phyloP scores from a whole-genome alignment of 2,329 filamentous ascomycete species.

The Hypoxylon sp. region DNA sequence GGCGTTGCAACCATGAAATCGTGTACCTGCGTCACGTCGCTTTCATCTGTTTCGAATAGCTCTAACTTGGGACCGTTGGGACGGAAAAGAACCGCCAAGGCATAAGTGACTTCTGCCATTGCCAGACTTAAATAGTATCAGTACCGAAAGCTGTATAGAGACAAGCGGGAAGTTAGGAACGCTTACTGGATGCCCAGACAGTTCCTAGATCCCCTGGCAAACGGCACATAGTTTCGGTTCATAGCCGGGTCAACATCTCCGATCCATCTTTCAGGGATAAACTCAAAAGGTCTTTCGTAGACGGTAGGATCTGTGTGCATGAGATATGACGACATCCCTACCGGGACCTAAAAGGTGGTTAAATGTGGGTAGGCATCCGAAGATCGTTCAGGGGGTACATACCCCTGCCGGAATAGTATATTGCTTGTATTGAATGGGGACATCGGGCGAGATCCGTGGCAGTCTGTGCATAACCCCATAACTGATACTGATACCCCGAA shows the following conservation, averaged over 20 bases:
- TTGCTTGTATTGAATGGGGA: slow-evolving; percentile 43
- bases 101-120: slow-evolving; percentile 35
- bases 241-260: slow-evolving; percentile 22
- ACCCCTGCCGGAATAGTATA: slow-evolving; percentile 43
- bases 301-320: slow-evolving; percentile 48
- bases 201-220: slow-evolving; percentile 37
- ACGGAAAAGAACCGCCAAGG: slow-evolving; percentile 36
- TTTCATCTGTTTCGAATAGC: slow-evolving; percentile 40
- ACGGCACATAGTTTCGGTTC: slow-evolving; percentile 35
- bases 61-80: slow-evolving; percentile 37
- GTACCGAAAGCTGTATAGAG: slow-evolving; percentile 3
- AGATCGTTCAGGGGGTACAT: slow-evolving; percentile 14
- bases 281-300: slow-evolving; percentile 46
- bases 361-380: slow-evolving; percentile 7
- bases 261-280: slow-evolving; percentile 52
- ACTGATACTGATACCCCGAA: slow-evolving; percentile 21
- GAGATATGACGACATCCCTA: slow-evolving; percentile 57
- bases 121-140: slow-evolving; percentile 32
- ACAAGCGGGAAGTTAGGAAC: neutral
- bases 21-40: slow-evolving; percentile 35
- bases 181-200: slow-evolving; percentile 43
- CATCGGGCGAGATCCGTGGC: slow-evolving; percentile 44
- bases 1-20: slow-evolving; percentile 29
- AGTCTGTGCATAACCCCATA: slow-evolving; percentile 44
- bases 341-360: slow-evolving; percentile 43